Base-by-base conservation (phyloP, 352 stramenopile genomes). In the Globisporangium cederbergense region DNA sequence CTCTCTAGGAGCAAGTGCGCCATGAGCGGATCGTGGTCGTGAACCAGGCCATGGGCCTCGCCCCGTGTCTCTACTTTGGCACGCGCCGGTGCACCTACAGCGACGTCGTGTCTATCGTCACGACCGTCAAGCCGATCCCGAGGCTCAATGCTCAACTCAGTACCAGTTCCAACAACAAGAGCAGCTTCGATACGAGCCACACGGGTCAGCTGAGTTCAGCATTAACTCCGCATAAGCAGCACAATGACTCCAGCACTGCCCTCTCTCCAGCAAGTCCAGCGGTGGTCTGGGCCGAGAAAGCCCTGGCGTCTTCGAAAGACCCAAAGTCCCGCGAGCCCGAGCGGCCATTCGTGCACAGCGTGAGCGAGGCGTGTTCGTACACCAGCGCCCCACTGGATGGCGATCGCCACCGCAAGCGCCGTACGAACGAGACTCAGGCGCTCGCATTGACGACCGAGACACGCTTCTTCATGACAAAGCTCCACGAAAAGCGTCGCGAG, bases 51-150 rank as follows among this genome's bases (percentile, higher is more conserved):
- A 66, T 89, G 50, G 75, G 66, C 20, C 57, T 82, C 50, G 78
- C 79, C 14, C 79, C 83, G 28, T 79, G 72, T 62, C 68, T 91
- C 32, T 91, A 91, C 75, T 91, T 91, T 57, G 78, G 83, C 36
- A 90, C 83, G 8, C 71, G 83, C 13, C 76, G 83, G 32, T 88
- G 76, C 53, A 91, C 83, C 2, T 90, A 90, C 70, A 90, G 79
- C 71, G 82, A 86, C 28, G 78, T 91, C 65, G 69, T 90, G 18
- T 88, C 77, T 10, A 76, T 90, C 30, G 77, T 90, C 45, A 91
- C 83, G 2, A 91, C 83, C 0, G 71, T 75, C 32, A 34, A 62
- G 28, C 68, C 72, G 13, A 55, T 85, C 16, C 68, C 73, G 13
- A 60, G 68, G 18, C 73, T 75, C 52, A 58, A n/a, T 4, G 18